Evolutionary conservation across 768 basidiomycete genomes (phyloP), one percentile per base, ranked within the genome.

Genomic region (Russula virescens): DNA sequence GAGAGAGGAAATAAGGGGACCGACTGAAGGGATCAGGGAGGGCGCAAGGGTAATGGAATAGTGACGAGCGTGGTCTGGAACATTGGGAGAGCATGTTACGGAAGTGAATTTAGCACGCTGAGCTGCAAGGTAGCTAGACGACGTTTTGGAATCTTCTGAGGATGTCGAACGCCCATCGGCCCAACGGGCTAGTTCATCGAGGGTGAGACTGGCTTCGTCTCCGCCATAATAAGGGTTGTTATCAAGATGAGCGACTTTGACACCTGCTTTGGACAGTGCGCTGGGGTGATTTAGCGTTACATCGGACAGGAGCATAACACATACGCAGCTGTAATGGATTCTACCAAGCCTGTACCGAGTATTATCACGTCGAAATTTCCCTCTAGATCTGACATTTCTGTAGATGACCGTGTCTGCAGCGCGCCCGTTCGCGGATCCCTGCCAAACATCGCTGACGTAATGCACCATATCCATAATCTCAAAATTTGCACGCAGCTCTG

Each of bases 291-390:
- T 62, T 60, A 64, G 66, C 63, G 38, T 43, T 35, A 46, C 26
- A 16, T 48, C 40, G 46, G 21, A 38, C 40, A 49, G 34, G 26
- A 11, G 55, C 52, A 56, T 54, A 50, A 52, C 55, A 75, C 91
- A 83, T 76, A 96, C 93, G 94, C 92, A 67, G 94, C 91, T 55
- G 82, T 74, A 40, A 98, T 91, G 13, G 93, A 93, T 70, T 95
- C 87, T 40, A 87, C 80, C 5, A 98, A 76, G 1, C 88, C 89
- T n/a, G 89, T 91, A 5, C 90, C 89, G 50, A 91, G 72, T 45
- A 91, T 76, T 43, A 88, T 77, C 34, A 83, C 82, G 66, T 92
- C 88, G 66, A 89, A 88, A 42, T 78, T 75, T 3, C 64, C 64
- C n/a, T 68, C 67, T 5, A 47, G 23, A 23, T 66, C 61, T 45